Evolutionary conservation across 2,329 filamentous ascomycete genomes (phyloP).

Genomic region (Colletotrichum kahawae): DNA sequence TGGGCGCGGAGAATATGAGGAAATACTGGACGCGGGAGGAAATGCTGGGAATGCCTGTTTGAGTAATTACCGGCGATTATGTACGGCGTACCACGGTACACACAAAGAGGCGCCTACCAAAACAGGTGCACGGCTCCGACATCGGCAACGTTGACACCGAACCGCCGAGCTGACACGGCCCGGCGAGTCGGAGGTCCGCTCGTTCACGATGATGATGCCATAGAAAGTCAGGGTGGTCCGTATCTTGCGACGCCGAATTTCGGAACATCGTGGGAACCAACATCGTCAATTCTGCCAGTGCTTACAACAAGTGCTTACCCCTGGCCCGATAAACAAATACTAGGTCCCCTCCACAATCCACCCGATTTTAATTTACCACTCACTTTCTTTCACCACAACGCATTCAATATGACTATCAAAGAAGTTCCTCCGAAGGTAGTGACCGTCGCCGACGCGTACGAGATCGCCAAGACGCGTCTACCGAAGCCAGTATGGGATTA

Average conservation of each 20-base stretch:
- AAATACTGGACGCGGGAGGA: constrained; percentile 80
- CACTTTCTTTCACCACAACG: background rate
- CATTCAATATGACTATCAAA: background rate
- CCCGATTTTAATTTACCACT: background rate
- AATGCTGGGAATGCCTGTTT: constrained; percentile 74
- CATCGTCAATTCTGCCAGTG: background rate
- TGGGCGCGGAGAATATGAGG: constrained; percentile 87
- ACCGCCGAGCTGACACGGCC: background rate
- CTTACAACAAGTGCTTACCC: background rate
- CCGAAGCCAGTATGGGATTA: constrained; percentile 24
- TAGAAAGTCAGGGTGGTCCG: background rate
- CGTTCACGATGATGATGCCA: background rate
- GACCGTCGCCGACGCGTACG: constrained; percentile 16
- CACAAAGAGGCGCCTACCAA: background rate
- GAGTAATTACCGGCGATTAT: constrained; percentile 23
- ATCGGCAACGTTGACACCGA: background rate
- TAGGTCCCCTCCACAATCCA: background rate
- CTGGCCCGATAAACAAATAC: background rate
- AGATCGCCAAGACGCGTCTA: constrained; percentile 16
- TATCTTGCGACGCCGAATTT: background rate
- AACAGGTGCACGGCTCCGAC: background rate
- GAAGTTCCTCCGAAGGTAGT: constrained; percentile 1
- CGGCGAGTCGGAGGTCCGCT: background rate
- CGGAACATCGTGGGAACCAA: background rate
- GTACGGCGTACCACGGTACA: background rate